Conservation (phyloP, 305 asterid species). For the Fraxinus dipetala region DNA sequence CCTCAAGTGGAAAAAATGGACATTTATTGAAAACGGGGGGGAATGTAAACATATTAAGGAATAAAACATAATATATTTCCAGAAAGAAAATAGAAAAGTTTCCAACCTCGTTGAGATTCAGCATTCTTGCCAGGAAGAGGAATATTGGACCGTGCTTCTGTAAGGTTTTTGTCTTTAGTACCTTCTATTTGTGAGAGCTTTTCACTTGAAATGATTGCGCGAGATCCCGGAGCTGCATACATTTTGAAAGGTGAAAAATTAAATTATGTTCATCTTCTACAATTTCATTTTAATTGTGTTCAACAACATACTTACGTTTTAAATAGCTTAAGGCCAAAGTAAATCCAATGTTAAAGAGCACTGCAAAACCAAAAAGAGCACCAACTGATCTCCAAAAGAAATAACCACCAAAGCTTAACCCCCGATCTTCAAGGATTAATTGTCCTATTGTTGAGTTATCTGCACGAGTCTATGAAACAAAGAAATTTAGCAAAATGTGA, state of each 20-base stretch:
- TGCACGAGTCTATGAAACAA: neutral
- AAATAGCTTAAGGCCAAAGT: constrained; percentile 53
- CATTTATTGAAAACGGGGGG: neutral
- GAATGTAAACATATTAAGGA: neutral
- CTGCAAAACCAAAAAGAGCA: constrained; percentile 50
- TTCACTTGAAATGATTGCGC: constrained; percentile 43
- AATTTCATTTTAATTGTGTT: neutral
- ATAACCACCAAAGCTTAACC: constrained; percentile 44
- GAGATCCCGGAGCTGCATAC: constrained; percentile 42
- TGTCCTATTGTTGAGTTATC: constrained; percentile 51
- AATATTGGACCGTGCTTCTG: constrained; percentile 15
- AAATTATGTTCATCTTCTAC: neutral
- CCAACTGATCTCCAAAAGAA: constrained; percentile 57
- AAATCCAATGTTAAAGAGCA: constrained; percentile 55
- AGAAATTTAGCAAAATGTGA: neutral
- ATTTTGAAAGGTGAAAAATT: neutral
- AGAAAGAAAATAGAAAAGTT: neutral
- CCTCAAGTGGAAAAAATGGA: constrained; percentile 6
- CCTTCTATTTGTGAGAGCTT: constrained; percentile 28
- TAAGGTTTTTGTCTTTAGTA: neutral
- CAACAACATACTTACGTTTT: constrained; percentile 39
- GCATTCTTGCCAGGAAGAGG: neutral
- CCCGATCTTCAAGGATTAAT: constrained; percentile 53
- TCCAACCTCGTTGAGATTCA: neutral
- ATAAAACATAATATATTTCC: neutral